These are phyloP conservation scores for Hyaloscypha hepaticicola DNA, from an alignment of 495 filamentous ascomycete species.

Conservation along the genomic window DNA sequence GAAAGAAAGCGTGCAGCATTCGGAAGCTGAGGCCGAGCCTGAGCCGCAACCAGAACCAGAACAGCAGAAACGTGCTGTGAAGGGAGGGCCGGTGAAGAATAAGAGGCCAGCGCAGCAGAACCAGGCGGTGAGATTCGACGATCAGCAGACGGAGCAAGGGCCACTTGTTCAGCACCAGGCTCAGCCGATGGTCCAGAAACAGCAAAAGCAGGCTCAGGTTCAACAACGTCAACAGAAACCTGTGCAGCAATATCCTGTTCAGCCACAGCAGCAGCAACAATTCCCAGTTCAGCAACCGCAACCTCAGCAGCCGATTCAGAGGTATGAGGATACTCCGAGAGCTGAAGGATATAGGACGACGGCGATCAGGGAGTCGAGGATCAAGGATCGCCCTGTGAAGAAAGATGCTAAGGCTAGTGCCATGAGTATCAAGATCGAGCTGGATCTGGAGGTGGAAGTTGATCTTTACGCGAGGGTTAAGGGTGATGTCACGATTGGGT, in stretches of 20 bases:
- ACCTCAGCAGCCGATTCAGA: too few relatives aligned
- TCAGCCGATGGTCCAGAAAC: neutral
- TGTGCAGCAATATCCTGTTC: neutral
- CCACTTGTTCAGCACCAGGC: neutral
- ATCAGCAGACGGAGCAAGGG: too few relatives aligned
- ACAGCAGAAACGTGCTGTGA: too few relatives aligned
- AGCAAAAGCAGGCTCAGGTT: neutral
- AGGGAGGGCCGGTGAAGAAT: too few relatives aligned
- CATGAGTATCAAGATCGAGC: constrained; percentile 19
- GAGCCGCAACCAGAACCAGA: too few relatives aligned
- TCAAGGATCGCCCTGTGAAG: constrained; percentile 15
- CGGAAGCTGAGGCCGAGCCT: neutral
- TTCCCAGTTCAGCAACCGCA: neutral
- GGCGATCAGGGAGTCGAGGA: constrained; percentile 14
- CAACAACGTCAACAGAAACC: neutral
- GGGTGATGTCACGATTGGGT: constrained; percentile 3
- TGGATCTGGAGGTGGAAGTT: constrained; percentile 20
- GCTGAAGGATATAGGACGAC: neutral
- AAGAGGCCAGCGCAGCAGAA: too few relatives aligned
- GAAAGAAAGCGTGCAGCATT: neutral
- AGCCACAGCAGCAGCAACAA: neutral
- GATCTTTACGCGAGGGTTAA: constrained; percentile 4
- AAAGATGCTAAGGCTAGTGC: neutral
- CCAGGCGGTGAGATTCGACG: too few relatives aligned
- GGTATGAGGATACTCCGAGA: neutral